A percentile compares a stretch with the other conserved stretches of the same genome.
Conservation (phyloP, 148 eudicot genomes). For the Pharnaceum exiguum region DNA sequence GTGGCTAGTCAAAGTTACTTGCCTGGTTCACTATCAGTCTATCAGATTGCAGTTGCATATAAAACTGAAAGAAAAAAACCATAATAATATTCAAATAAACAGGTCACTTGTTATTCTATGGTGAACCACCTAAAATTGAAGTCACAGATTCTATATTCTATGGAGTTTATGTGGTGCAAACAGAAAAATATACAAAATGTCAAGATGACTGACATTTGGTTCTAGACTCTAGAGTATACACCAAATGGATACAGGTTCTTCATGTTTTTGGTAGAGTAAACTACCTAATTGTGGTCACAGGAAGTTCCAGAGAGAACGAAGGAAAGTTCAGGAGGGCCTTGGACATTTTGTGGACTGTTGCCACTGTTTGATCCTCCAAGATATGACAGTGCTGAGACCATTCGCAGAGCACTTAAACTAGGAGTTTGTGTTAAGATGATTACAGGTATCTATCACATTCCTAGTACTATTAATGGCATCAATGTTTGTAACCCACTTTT, state of each 20-base stretch:
- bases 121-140: no score
- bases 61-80: no score
- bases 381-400: slow-evolving; percentile 79
- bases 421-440: slow-evolving; percentile 83
- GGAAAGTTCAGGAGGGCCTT: slow-evolving; percentile 59
- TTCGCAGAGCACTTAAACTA: slow-evolving; percentile 65
- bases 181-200: not conserved
- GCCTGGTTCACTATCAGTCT: not conserved
- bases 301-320: slow-evolving; percentile 57
- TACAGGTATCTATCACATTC: slow-evolving; percentile 37
- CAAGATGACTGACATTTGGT: not conserved
- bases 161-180: no score
- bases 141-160: no score
- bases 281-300: slow-evolving; percentile 27
- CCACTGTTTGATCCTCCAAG: slow-evolving; percentile 83
- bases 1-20: not conserved
- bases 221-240: not conserved
- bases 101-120: no score
- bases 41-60: not conserved
- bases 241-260: slow-evolving; percentile 1
- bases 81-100: no score
- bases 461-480: no score
- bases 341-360: slow-evolving; percentile 66
- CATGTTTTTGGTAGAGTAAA: no score
- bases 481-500: not conserved